Evolutionary conservation across 2,329 filamentous ascomycete genomes (phyloP).

Genomic region (Akanthomyces dipterigenus): DNA sequence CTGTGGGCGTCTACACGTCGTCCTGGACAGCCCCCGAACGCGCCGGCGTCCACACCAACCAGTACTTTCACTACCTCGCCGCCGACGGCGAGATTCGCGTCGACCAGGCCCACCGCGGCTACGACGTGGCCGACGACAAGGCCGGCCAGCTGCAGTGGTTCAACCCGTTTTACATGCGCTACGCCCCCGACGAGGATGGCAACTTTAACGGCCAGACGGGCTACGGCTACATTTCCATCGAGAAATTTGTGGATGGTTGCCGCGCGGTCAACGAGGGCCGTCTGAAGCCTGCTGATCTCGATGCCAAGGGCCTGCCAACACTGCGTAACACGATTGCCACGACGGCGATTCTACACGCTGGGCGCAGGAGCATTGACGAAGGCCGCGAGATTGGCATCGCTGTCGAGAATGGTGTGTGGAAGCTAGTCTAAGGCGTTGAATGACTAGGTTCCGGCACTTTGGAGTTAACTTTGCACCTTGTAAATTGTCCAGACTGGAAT

Average conservation of each 20-base stretch:
- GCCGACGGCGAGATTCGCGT: slow-evolving; percentile 77
- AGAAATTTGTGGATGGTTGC: slow-evolving; percentile 91
- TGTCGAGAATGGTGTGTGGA: slow-evolving; percentile 60
- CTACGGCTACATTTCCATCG: slow-evolving; percentile 90
- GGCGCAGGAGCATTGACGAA: slow-evolving; percentile 78
- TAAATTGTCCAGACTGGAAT: no score
- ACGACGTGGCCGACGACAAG: slow-evolving; percentile 84
- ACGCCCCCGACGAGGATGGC: slow-evolving; percentile 88
- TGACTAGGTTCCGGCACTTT: not conserved
- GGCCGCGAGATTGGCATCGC: slow-evolving; percentile 69
- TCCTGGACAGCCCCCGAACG: slow-evolving; percentile 92
- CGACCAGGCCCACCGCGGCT: slow-evolving; percentile 90
- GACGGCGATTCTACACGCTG: slow-evolving; percentile 85
- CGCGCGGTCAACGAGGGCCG: slow-evolving; percentile 68
- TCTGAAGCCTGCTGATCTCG: slow-evolving; percentile 67
- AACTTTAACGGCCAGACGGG: slow-evolving; percentile 89
- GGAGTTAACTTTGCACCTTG: not conserved
- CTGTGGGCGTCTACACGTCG: slow-evolving; percentile 85
- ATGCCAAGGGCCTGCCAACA: slow-evolving; percentile 75
- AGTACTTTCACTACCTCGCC: slow-evolving; percentile 94
- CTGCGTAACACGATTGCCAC: slow-evolving; percentile 85
- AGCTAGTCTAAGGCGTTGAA: slow-evolving; percentile 39
- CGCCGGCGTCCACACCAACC: slow-evolving; percentile 91
- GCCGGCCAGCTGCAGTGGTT: slow-evolving; percentile 70
- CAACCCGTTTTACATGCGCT: slow-evolving; percentile 95